These are phyloP conservation scores for Tetradesmus obliquus DNA, from an alignment of 139 green algal genomes.

Conservation along the genomic window DNA sequence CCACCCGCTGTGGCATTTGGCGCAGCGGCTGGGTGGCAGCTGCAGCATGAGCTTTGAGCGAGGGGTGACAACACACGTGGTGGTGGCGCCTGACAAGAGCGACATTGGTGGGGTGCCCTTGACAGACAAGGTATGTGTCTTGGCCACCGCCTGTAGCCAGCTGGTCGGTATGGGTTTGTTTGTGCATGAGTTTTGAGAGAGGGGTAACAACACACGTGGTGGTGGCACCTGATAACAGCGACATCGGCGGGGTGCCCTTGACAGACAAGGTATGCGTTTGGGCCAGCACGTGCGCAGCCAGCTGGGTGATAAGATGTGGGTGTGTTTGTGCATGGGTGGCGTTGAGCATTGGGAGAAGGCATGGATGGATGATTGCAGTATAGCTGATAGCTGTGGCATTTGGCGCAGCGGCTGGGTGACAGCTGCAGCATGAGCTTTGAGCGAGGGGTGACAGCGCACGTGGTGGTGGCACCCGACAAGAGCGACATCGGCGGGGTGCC, in stretches of 20 bases:
- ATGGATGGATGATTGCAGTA: too few relatives aligned
- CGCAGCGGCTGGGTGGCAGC: conserved; percentile 74
- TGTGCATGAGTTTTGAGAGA: neutral
- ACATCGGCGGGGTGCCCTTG: conserved; percentile 31
- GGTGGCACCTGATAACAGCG: conserved; percentile 64
- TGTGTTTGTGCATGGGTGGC: too few relatives aligned
- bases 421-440: neutral
- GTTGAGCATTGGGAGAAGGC: too few relatives aligned
- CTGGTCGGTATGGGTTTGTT: neutral
- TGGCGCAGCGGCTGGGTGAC: conserved; percentile 58
- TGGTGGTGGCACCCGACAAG: conserved; percentile 73
- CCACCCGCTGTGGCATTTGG: conserved; percentile 86
- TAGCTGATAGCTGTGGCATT: conserved; percentile 68
- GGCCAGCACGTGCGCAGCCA: neutral
- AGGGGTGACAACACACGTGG: conserved; percentile 65
- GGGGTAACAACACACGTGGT: conserved; percentile 71
- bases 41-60: conserved; percentile 50
- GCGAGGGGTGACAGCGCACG: conserved; percentile 57
- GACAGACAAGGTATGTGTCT: conserved; percentile 35
- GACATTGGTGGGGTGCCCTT: conserved; percentile 39
- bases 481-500: conserved; percentile 50
- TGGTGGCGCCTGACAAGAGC: conserved; percentile 71
- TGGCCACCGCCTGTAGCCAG: too few relatives aligned
- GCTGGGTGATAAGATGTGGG: neutral
- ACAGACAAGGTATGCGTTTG: conserved; percentile 39